Base-by-base conservation (phyloP, 176 grass and related monocot genomes). In the Poa pratensis region DNA sequence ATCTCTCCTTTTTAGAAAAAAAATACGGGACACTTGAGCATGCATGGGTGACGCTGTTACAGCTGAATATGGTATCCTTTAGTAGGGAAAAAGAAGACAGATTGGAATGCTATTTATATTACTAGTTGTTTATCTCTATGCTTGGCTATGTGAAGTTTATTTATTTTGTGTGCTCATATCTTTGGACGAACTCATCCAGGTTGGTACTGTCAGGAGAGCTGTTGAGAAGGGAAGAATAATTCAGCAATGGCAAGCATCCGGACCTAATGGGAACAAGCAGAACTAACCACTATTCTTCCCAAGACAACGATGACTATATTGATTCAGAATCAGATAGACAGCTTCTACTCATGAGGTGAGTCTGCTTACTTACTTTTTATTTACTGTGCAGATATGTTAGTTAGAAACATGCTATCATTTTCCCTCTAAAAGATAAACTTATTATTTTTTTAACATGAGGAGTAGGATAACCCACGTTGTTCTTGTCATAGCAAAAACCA, bases 311-410 rank as follows among this genome's bases (percentile, higher is more conserved):
- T 73, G 96, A 98, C 68, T 95, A 88, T 78, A 98, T 98, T 53
- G 46, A 91, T 82, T 98, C 91, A 84, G 96, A 98, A 90, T 98
- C 96, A 66, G 96, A 98, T 83, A 90, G 90, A 18, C 96, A 98
- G 65, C 84, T 84, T 75, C 91, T 98, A 53, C 93, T 98, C 53
- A 94, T 98, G 79, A 95, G 92, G 93, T 94, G 85, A 92, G 49
- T 76, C 24, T 87, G 30, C 11, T 54, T 75, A 60, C 20, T 53
- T 87, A 27, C 2, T 64, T 82, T 81, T 35, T 35, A 35, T 35
- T 72, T 9, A 66, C 2, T 80, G 3, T 42, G 6, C 57, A 67
- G 54, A 54, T 73, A 46, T 59, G 10, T 66, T 82, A 9, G 34
- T 37, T n/a, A 7, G 24, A 74, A 83, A 57, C 6, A 39, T 37